Percentiles rank a stretch among this genome's conserved stretches.
Conservation (phyloP, 345 rosid genomes). For the Eucalyptus cloeziana region DNA sequence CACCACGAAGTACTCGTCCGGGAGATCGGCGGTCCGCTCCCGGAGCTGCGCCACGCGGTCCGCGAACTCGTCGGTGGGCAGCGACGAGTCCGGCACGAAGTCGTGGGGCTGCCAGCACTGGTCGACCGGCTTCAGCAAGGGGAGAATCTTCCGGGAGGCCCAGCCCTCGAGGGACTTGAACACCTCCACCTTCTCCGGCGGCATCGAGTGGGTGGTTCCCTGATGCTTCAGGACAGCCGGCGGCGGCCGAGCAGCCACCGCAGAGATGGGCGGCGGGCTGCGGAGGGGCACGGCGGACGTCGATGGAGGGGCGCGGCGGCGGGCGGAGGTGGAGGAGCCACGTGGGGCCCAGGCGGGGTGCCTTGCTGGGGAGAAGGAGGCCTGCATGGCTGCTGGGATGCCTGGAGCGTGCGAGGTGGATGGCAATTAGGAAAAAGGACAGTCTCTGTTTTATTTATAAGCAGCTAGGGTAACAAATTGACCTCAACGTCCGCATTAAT, state of each 20-base stretch:
- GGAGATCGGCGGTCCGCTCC: conserved; percentile 35
- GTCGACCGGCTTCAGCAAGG: conserved; percentile 62
- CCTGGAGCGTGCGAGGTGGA: not conserved
- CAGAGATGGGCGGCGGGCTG: not conserved
- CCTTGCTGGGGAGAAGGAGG: conserved; percentile 1
- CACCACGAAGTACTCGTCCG: conserved; percentile 67
- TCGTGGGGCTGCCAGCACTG: conserved; percentile 61
- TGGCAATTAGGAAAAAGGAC: not conserved
- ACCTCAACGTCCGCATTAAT: not conserved
- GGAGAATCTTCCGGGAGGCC: conserved; percentile 38
- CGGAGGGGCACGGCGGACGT: not conserved
- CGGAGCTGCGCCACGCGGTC: conserved; percentile 49
- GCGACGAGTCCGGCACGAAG: conserved; percentile 40
- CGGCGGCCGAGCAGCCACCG: conserved; percentile 23
- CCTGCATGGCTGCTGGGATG: conserved; percentile 21
- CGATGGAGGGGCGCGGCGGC: not conserved
- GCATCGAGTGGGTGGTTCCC: conserved; percentile 46
- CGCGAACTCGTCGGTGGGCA: conserved; percentile 23
- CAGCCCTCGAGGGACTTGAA: conserved; percentile 59
- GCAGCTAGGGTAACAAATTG: not conserved
- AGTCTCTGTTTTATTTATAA: not conserved
- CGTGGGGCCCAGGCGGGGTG: not conserved
- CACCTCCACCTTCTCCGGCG: conserved; percentile 45
- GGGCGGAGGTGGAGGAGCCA: not conserved
- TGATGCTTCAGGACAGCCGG: conserved; percentile 1